These are phyloP conservation scores for Bacterosira constricta DNA, from an alignment of 108 stramenopile genomes.

Conservation along the genomic window DNA sequence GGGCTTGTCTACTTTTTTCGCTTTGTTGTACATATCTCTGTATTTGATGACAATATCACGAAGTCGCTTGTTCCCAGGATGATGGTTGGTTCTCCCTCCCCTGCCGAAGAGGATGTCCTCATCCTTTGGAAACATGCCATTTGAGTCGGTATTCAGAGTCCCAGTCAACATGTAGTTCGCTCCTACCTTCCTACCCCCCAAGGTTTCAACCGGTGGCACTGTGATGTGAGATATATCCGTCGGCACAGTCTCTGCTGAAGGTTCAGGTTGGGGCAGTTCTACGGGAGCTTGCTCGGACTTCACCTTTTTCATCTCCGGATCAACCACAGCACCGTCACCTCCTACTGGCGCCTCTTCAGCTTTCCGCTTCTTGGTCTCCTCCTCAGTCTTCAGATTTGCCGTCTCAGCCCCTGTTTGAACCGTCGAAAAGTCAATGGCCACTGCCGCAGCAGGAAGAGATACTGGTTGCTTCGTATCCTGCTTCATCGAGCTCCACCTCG, in stretches of 20 bases:
- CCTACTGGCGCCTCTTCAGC: not conserved
- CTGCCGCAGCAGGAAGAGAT: not conserved
- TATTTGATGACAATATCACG: constrained; percentile 70
- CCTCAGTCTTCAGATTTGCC: constrained; percentile 3
- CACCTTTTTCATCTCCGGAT: not conserved
- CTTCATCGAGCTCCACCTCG: constrained; percentile 47
- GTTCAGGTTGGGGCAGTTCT: not conserved
- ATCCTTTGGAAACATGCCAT: constrained; percentile 13
- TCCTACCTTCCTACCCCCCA: not conserved
- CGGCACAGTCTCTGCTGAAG: not conserved
- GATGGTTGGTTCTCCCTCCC: constrained; percentile 83
- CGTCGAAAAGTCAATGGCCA: not conserved
- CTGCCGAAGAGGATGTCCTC: constrained; percentile 63
- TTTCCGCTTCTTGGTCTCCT: constrained; percentile 23
- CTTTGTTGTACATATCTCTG: constrained; percentile 33
- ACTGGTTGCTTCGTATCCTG: constrained; percentile 2
- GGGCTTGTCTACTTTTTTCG: constrained; percentile 77
- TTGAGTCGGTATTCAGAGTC: not conserved
- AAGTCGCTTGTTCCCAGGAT: constrained; percentile 82
- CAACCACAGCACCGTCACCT: not conserved
- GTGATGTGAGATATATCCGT: not conserved
- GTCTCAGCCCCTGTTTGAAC: constrained; percentile 5
- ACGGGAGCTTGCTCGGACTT: not conserved
- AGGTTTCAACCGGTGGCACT: not conserved
- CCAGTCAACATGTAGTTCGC: not conserved